Evolutionary conservation across 495 filamentous ascomycete genomes (phyloP).

Genomic region (Letharia columbiana): DNA sequence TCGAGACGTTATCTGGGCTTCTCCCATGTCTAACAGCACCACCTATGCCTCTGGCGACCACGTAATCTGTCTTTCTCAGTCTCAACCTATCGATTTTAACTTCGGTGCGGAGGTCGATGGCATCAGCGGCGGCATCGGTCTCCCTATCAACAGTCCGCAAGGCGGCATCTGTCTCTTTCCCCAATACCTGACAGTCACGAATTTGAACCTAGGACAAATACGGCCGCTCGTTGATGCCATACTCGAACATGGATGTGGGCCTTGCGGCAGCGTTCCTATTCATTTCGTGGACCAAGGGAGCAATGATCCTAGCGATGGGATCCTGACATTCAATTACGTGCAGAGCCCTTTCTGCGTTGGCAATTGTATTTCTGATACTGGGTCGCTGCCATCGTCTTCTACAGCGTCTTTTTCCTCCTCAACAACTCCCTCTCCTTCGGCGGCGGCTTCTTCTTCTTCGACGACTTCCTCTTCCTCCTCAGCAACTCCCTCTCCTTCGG

Average conservation of each 20-base stretch:
- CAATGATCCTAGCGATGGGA: slow-evolving; percentile 24
- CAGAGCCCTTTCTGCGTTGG: slow-evolving; percentile 19
- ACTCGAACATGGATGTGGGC: slow-evolving; percentile 22
- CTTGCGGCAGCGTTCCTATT: slow-evolving; percentile 26
- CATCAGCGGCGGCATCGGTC: background rate
- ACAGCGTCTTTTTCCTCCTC: too few species aligned
- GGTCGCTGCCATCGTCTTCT: background rate
- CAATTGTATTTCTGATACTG: slow-evolving; percentile 14
- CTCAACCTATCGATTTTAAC: background rate
- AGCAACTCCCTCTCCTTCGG: too few species aligned
- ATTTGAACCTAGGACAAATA: background rate
- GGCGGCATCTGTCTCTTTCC: background rate
- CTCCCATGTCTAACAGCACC: background rate
- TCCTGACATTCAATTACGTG: slow-evolving; percentile 28
- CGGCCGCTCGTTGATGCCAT: slow-evolving; percentile 21
- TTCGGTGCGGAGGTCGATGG: background rate
- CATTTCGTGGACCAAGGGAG: slow-evolving; percentile 24
- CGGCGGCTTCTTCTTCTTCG: too few species aligned
- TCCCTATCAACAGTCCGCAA: background rate
- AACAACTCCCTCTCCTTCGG: too few species aligned
- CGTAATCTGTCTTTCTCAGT: background rate
- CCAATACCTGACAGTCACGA: background rate
- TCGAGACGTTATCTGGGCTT: background rate
- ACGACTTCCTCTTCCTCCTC: too few species aligned
- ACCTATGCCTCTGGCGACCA: background rate